phyloP scores from a whole-genome alignment of 768 basidiomycete species.

The Lactarius tabidus region DNA sequence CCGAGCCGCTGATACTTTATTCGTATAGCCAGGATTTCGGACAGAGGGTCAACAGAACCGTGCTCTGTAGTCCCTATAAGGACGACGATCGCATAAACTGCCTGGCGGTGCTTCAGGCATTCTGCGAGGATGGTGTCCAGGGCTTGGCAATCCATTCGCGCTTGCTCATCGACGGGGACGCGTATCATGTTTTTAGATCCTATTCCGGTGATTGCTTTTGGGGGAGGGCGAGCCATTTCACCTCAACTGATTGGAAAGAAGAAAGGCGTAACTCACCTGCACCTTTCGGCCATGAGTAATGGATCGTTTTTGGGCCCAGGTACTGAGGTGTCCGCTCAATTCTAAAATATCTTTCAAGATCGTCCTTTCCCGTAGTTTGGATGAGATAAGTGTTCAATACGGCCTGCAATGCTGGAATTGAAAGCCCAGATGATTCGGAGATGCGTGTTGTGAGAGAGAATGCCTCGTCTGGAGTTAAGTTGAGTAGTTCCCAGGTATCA shows the following conservation, averaged over 20 bases:
- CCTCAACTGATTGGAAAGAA: background rate
- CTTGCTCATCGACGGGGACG: constrained; percentile 36
- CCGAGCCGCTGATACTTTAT: constrained; percentile 33
- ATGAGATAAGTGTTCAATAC: constrained; percentile 34
- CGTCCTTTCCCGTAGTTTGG: constrained; percentile 38
- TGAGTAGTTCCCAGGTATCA: constrained; percentile 41
- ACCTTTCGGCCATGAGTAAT: constrained; percentile 49
- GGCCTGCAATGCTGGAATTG: constrained; percentile 31
- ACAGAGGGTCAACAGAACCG: constrained; percentile 42
- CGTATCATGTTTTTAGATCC: constrained; percentile 38
- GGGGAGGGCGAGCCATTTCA: background rate
- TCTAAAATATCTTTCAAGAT: constrained; percentile 28
- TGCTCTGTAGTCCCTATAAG: constrained; percentile 45
- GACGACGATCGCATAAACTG: constrained; percentile 42
- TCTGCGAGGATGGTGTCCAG: constrained; percentile 31
- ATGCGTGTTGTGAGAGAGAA: constrained; percentile 38
- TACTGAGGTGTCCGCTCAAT: constrained; percentile 30
- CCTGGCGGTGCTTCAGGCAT: constrained; percentile 32
- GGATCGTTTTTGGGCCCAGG: constrained; percentile 33
- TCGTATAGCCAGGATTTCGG: constrained; percentile 36
- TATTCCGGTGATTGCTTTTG: constrained; percentile 41
- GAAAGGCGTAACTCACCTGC: constrained; percentile 33
- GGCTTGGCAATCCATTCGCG: constrained; percentile 34
- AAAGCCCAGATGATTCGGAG: constrained; percentile 34
- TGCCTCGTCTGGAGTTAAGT: constrained; percentile 34